phyloP scores from a whole-genome alignment of 768 basidiomycete species.

The Kwoniella mangroviensis region DNA sequence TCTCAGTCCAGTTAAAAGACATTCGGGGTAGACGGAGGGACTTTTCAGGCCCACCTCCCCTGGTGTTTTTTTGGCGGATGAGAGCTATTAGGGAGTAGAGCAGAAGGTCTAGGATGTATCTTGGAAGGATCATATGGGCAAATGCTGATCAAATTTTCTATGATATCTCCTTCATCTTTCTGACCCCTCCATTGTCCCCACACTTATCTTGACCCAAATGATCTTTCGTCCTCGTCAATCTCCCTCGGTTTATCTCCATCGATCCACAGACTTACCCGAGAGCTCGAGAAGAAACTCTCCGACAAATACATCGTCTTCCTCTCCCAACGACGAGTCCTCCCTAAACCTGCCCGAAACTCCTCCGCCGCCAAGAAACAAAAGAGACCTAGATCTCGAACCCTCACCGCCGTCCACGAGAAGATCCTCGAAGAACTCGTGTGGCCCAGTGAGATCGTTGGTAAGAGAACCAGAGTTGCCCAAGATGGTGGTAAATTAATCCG shows the following conservation, averaged over 20 bases:
- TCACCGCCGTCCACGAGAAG: slow-evolving; percentile 96
- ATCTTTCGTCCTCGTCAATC: not conserved
- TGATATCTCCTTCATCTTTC: not conserved
- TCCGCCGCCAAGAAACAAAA: slow-evolving; percentile 80
- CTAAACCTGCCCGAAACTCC: slow-evolving; percentile 92
- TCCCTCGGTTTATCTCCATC: not conserved
- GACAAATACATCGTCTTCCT: slow-evolving; percentile 99
- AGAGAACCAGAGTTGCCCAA: slow-evolving; percentile 89
- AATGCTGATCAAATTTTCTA: slow-evolving; percentile 19
- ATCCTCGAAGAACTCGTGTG: slow-evolving; percentile 98
- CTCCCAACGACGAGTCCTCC: slow-evolving; percentile 96
- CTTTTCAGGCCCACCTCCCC: slow-evolving; percentile 58
- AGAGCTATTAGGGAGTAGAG: slow-evolving; percentile 15
- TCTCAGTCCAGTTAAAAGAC: slow-evolving; percentile 7
- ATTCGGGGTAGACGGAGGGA: slow-evolving; percentile 53
- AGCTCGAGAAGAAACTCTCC: slow-evolving; percentile 99
- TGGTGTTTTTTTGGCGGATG: slow-evolving; percentile 29
- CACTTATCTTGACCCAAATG: not conserved
- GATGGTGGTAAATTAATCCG: slow-evolving; percentile 95
- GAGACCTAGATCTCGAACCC: slow-evolving; percentile 93
- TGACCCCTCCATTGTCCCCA: not conserved
- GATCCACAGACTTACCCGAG: slow-evolving; percentile 81
- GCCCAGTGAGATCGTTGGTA: slow-evolving; percentile 98
- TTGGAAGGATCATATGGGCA: slow-evolving; percentile 11
- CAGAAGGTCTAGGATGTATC: slow-evolving; percentile 5